Conservation (phyloP, 2,329 filamentous ascomycete genomes). For the Chaetomiaceae sp. region DNA sequence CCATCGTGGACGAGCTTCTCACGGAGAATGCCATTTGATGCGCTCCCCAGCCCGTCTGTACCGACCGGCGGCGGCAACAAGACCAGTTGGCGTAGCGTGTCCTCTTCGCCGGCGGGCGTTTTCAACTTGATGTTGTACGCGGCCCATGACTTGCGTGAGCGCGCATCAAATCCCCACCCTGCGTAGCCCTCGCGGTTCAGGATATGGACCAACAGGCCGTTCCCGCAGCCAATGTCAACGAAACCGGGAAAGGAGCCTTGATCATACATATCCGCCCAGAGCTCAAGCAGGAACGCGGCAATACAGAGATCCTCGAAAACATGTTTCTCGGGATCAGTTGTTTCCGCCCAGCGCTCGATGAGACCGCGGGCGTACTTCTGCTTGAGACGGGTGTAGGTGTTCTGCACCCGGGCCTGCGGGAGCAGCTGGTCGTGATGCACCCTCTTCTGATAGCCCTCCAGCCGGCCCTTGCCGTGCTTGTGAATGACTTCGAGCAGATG, state of each 20-base stretch:
- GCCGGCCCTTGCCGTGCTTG: slow-evolving; percentile 65
- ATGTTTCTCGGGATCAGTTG: slow-evolving; percentile 82
- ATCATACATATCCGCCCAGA: slow-evolving; percentile 81
- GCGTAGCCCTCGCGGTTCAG: slow-evolving; percentile 72
- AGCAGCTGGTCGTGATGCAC: slow-evolving; percentile 79
- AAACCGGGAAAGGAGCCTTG: slow-evolving; percentile 68
- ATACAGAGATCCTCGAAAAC: slow-evolving; percentile 93
- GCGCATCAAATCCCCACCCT: slow-evolving; percentile 89
- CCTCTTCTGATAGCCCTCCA: slow-evolving; percentile 67
- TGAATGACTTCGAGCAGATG: slow-evolving; percentile 62
- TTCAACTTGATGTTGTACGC: slow-evolving; percentile 50
- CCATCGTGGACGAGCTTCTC: slow-evolving; percentile 47
- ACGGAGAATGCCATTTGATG: slow-evolving; percentile 15
- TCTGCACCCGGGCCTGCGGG: slow-evolving; percentile 69
- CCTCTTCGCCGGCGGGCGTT: slow-evolving; percentile 14
- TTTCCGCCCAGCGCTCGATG: slow-evolving; percentile 74
- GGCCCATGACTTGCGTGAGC: slow-evolving; percentile 77
- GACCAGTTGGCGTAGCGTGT: slow-evolving; percentile 40
- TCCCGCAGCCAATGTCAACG: slow-evolving; percentile 93
- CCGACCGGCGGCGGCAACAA: slow-evolving; percentile 42
- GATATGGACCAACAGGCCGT: slow-evolving; percentile 82
- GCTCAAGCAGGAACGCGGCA: slow-evolving; percentile 83
- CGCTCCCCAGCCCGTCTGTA: slow-evolving; percentile 12
- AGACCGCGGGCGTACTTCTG: slow-evolving; percentile 66
- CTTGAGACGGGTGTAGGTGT: slow-evolving; percentile 77